These are phyloP conservation scores for Chamaenerion angustifolium DNA, from an alignment of 345 rosid genomes.

Conservation along the genomic window DNA sequence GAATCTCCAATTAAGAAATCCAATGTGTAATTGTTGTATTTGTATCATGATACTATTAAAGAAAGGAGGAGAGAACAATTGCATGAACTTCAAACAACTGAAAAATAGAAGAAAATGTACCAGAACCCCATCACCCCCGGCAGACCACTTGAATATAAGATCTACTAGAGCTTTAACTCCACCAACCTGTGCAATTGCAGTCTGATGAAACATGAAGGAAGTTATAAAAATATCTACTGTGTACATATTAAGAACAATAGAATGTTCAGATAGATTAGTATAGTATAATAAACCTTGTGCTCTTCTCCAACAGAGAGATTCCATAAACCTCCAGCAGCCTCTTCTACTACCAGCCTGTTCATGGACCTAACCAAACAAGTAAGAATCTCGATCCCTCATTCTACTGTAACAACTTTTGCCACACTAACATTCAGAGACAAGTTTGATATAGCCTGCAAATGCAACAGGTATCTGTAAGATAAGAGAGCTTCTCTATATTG, in stretches of 20 bases:
- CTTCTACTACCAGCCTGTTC: conserved; percentile 76
- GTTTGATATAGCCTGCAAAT: conserved; percentile 65
- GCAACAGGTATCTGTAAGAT: neutral
- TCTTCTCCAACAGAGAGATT: conserved; percentile 89
- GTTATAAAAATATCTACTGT: too few relatives aligned
- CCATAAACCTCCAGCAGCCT: conserved; percentile 88
- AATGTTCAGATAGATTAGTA: too few relatives aligned
- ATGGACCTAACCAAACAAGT: conserved; percentile 58
- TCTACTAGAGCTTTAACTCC: conserved; percentile 68
- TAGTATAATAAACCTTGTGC: conserved; percentile 40
- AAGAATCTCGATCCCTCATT: conserved; percentile 58
- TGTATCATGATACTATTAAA: neutral
- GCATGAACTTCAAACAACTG: neutral
- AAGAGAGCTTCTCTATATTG: too few relatives aligned
- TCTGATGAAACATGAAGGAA: conserved; percentile 18
- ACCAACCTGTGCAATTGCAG: conserved; percentile 66
- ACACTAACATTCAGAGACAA: conserved; percentile 68
- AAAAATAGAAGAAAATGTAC: conserved; percentile 14
- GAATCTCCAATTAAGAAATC: too few relatives aligned
- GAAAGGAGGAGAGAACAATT: too few relatives aligned
- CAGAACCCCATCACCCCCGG: conserved; percentile 70
- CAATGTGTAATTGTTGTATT: too few relatives aligned
- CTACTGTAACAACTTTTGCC: conserved; percentile 76
- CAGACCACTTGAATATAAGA: conserved; percentile 68
- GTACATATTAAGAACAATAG: too few relatives aligned